Base-by-base conservation (phyloP, 2,329 filamentous ascomycete species). In the Alternaria triticimaculans region DNA sequence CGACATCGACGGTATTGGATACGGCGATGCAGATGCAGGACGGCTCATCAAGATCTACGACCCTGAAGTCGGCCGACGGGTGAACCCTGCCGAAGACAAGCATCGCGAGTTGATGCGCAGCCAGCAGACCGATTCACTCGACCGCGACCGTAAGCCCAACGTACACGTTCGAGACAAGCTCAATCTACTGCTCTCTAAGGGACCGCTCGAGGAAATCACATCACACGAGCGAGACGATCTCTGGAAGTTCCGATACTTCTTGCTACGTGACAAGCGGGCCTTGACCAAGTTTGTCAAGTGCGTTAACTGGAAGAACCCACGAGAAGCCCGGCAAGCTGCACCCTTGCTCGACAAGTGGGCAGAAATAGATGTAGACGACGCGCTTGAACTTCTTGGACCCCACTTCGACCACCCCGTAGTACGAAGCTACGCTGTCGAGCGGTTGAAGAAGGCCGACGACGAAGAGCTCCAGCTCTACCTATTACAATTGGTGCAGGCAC, bases 271-370 rank as follows among this genome's bases (percentile, higher is more conserved):
- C 78, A 99, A 99, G 71, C 78, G 82, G 59, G 84, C 95, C 3
- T 84, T 98, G 62, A 99, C 95, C 33, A 99, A 99, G 74, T 97
- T 99, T 72, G 93, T 98, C 78, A 99, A 98, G 80, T 97, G 95
- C 0, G 95, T 97, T 43, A 94, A 96, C 70, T 99, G 96, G 95
- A 89, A 88, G 54, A 95, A 97, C 78, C 87, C 88, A 50, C 89
- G 89, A 65, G 95, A 99, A 83, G 90, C 92, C 5, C 90, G 92
- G 63, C 94, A 97, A 82, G 94, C 95, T 6, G 92, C 96, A 23
- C 93, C 96, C 65, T 89, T 99, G 5, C 86, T 99, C 18, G 89
- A 91, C 0, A 95, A 94, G 72, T 99, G 96, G 96, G 96, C 92
- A 0, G 93, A 97, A 69, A 97, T 99, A 62, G 96, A 98, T 76